Conservation (phyloP, 352 stramenopile genomes). For the Elongisporangium undulatum region DNA sequence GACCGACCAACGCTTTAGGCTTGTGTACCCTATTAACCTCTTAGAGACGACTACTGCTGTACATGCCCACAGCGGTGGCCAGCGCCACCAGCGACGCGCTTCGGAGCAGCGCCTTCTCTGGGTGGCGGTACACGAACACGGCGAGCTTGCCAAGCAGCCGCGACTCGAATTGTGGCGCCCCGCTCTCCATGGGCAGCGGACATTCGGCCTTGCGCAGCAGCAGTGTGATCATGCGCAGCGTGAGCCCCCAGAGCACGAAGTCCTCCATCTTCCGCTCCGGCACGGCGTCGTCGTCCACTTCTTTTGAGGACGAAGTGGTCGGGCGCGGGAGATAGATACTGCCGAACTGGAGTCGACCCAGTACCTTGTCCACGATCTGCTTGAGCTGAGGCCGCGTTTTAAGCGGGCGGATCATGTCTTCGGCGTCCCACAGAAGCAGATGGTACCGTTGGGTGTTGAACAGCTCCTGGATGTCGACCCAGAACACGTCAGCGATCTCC, state of each 20-base stretch:
- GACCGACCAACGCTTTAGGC: neutral
- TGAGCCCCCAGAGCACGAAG: slow-evolving; percentile 85
- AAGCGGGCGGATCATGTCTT: slow-evolving; percentile 50
- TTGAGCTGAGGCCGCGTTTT: slow-evolving; percentile 25
- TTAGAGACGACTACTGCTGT: slow-evolving; percentile 12
- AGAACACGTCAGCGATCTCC: slow-evolving; percentile 79
- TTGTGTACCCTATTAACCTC: neutral
- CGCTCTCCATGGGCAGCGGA: slow-evolving; percentile 44
- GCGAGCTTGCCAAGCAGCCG: slow-evolving; percentile 38
- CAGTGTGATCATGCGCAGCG: slow-evolving; percentile 59
- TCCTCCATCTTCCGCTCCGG: slow-evolving; percentile 44
- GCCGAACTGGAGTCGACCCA: slow-evolving; percentile 60
- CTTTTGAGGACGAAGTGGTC: slow-evolving; percentile 8
- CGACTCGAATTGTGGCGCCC: slow-evolving; percentile 59
- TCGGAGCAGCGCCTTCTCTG: slow-evolving; percentile 41
- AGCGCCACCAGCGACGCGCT: slow-evolving; percentile 37
- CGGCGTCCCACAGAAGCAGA: slow-evolving; percentile 45
- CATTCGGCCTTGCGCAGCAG: slow-evolving; percentile 33
- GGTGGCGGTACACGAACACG: slow-evolving; percentile 47
- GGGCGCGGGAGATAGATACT: slow-evolving; percentile 78
- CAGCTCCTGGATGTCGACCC: slow-evolving; percentile 78
- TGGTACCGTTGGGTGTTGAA: slow-evolving; percentile 56
- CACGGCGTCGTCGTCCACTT: slow-evolving; percentile 32
- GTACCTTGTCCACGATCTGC: slow-evolving; percentile 20
- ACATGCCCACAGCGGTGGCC: slow-evolving; percentile 33